Evolutionary conservation across 192 early-diverging fungal genomes (phyloP), one percentile per base, ranked within the genome.

Genomic region (Backusella circina): DNA sequence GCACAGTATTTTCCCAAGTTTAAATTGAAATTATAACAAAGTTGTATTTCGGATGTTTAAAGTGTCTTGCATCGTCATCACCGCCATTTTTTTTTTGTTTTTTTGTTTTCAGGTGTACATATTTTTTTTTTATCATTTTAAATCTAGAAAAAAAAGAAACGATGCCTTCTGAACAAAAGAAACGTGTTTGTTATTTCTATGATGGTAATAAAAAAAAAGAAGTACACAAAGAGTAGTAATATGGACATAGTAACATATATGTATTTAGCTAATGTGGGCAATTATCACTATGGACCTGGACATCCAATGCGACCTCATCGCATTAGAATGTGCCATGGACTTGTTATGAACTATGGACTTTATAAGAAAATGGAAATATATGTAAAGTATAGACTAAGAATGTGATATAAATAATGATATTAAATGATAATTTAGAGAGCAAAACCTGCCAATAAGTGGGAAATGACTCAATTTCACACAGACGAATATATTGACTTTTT

Each of bases 301-400:
- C 98, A 99, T 82, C 95, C 95, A 21, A 99, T 99, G 98, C 97
- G 98, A 77, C 98, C 98, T 28, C 93, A 95, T 51, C 84, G 98
- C 72, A 93, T 99, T 65, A 90, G 95, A 67, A 93, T 99, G 87
- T 92, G 94, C 9, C 96, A 99, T 84, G 93, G 94, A 77, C 86
- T 99, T 31, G 92, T 99, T 51, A 86, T 95, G 70, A 93, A 93
- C 64, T 99, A 99, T 84, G 93, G 93, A 0, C 89, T 99, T 32
- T 91, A 97, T 80, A 94, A 95, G 77, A 93, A 97, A 77, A 96
- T 99, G 95, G 87, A 91, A 72, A 87, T 94, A 74, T 84, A 91
- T 72, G 88, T 86, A 84, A 78, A 73, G 26, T 57, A n/a, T 5
- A 35, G 26, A 36, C 35, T 15, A 33, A 64, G 10, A 21, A n/a